Evolutionary conservation across 768 basidiomycete genomes (phyloP).

Genomic region (Crassisporium funariophilum): DNA sequence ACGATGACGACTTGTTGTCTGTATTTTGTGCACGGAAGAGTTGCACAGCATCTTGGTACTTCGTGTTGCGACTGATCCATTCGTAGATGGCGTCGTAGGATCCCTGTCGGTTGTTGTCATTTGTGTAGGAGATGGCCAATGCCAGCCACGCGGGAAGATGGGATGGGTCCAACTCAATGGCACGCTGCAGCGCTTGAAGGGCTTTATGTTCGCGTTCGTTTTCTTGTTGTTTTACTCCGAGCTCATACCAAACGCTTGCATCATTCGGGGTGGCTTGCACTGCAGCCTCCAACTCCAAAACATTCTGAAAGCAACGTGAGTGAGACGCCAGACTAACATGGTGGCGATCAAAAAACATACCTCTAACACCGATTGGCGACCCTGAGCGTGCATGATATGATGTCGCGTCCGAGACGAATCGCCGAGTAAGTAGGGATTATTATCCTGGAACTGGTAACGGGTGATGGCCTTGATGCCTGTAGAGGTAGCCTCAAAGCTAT

Average conservation of each 20-base stretch:
- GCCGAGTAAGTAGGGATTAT: constrained; percentile 78
- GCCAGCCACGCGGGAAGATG: constrained; percentile 87
- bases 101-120: constrained; percentile 76
- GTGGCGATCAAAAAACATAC: constrained; percentile 31
- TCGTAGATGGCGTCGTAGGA: constrained; percentile 80
- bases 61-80: constrained; percentile 75
- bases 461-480: constrained; percentile 59
- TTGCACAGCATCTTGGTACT: constrained; percentile 49
- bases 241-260: constrained; percentile 82
- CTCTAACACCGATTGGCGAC: constrained; percentile 41
- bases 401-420: constrained; percentile 57
- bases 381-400: constrained; percentile 40
- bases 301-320: constrained; percentile 61
- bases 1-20: constrained; percentile 27
- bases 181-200: constrained; percentile 78
- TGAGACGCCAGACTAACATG: background rate
- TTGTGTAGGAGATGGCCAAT: constrained; percentile 87
- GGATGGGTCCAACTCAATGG: constrained; percentile 77
- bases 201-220: constrained; percentile 95
- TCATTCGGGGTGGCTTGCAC: constrained; percentile 78
- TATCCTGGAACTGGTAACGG: constrained; percentile 71
- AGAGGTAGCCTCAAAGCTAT: constrained; percentile 74
- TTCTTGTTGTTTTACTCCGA: constrained; percentile 97
- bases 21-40: constrained; percentile 38
- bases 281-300: constrained; percentile 86